Percentiles rank a stretch among this genome's conserved stretches.
Conservation (phyloP, 2,329 filamentous ascomycete species). For the Penicillium decumbens region DNA sequence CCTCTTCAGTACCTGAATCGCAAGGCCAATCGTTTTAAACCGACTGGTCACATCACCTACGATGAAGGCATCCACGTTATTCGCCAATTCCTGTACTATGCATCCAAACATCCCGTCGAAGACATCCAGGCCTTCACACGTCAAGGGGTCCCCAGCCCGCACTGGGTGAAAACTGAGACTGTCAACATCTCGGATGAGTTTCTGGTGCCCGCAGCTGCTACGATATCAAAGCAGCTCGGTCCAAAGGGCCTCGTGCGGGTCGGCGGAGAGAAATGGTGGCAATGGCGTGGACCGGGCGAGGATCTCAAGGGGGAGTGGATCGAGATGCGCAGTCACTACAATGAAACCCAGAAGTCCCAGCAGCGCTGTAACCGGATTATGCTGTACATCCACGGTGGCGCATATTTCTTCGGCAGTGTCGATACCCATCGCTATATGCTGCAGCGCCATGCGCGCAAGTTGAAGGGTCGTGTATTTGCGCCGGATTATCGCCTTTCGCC, state of each 20-base stretch:
- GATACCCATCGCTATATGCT: conserved; percentile 98
- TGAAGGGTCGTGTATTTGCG: conserved; percentile 84
- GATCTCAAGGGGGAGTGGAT: conserved; percentile 85
- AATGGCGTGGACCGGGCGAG: conserved; percentile 67
- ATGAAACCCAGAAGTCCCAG: conserved; percentile 62
- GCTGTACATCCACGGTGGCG: conserved; percentile 90
- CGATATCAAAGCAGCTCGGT: conserved; percentile 71
- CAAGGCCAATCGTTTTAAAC: conserved; percentile 68
- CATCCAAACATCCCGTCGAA: conserved; percentile 85
- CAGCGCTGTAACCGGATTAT: conserved; percentile 67
- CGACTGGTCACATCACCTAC: conserved; percentile 87
- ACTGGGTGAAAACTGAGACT: conserved; percentile 77
- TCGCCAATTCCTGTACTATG: conserved; percentile 76
- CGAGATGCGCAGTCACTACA: conserved; percentile 82
- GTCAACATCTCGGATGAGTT: conserved; percentile 61
- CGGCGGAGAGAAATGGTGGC: conserved; percentile 83
- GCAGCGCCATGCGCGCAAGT: conserved; percentile 88
- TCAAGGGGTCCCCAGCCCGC: conserved; percentile 85
- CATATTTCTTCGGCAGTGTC: conserved; percentile 91
- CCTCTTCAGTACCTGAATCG: conserved; percentile 71
- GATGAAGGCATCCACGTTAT: conserved; percentile 87
- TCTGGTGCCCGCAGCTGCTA: conserved; percentile 60
- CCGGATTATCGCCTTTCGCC: conserved; percentile 82
- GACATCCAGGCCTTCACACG: conserved; percentile 86
- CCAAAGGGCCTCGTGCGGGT: conserved; percentile 67